Percentiles rank a stretch among this genome's conserved stretches.
Evolutionary conservation across 495 filamentous ascomycete species (phyloP).

Genomic region (Xylaria castorea): DNA sequence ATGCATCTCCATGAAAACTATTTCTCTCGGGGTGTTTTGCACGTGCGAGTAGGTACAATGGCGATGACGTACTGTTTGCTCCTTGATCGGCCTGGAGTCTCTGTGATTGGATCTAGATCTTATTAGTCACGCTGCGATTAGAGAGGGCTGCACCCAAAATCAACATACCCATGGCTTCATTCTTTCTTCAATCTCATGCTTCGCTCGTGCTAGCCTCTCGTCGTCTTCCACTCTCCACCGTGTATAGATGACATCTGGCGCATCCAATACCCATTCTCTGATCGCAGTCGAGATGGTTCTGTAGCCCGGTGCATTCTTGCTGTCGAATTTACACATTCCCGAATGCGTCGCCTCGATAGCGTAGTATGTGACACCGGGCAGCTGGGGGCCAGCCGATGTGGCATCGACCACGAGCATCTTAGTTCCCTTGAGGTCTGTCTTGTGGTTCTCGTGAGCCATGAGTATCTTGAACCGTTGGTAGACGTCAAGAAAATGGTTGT

Average conservation of each 20-base stretch:
- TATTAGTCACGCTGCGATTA: conserved; percentile 20
- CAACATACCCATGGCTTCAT: conserved; percentile 49
- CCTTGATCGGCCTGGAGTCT: conserved; percentile 37
- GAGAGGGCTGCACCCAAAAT: not conserved
- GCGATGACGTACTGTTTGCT: conserved; percentile 40
- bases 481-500: conserved; percentile 75
- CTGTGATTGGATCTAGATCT: conserved; percentile 37
- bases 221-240: conserved; percentile 71
- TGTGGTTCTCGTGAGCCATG: conserved; percentile 71
- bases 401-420: conserved; percentile 73
- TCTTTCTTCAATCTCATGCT: conserved; percentile 52
- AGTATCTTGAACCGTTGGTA: conserved; percentile 73
- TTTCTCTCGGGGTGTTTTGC: conserved; percentile 32
- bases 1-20: conserved; percentile 37
- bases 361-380: conserved; percentile 76
- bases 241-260: conserved; percentile 61
- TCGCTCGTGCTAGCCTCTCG: conserved; percentile 52
- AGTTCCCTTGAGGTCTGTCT: conserved; percentile 68
- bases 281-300: conserved; percentile 74
- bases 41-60: conserved; percentile 36
- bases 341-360: conserved; percentile 85
- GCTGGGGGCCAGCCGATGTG: conserved; percentile 73
- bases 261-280: conserved; percentile 69
- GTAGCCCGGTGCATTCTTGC: conserved; percentile 74
- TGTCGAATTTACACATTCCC: conserved; percentile 88